A percentile compares a stretch with the other conserved stretches of the same genome.
phyloP scores from a whole-genome alignment of 2,329 filamentous ascomycete genomes.

The Byssothecium circinans region DNA sequence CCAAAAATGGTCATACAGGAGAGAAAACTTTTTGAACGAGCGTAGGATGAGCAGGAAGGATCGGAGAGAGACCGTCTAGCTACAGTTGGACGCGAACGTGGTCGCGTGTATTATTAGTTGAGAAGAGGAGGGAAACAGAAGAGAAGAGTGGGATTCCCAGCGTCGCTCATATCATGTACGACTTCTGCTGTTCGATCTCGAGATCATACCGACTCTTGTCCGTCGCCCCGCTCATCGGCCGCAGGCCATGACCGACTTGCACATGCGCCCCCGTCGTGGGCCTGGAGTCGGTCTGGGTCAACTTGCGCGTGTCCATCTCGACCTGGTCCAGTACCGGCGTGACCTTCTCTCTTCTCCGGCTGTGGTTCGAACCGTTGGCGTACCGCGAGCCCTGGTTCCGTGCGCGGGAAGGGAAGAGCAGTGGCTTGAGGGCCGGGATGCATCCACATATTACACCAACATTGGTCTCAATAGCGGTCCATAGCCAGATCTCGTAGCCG shows the following conservation, averaged over 20 bases:
- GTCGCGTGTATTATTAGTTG: constrained; percentile 18
- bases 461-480: constrained; percentile 49
- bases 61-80: constrained; percentile 16
- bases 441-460: constrained; percentile 50
- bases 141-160: constrained; percentile 12
- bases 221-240: constrained; percentile 39
- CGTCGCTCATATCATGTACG: constrained; percentile 37
- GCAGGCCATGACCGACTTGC: constrained; percentile 20
- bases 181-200: constrained; percentile 41
- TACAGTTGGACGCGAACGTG: constrained; percentile 17
- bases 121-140: constrained; percentile 9
- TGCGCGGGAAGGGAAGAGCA: constrained; percentile 41
- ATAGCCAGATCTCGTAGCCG: constrained; percentile 47
- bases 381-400: constrained; percentile 32
- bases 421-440: constrained; percentile 48
- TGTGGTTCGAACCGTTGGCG: constrained; percentile 34
- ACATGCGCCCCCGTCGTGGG: constrained; percentile 22
- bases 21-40: constrained; percentile 10
- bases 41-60: constrained; percentile 16
- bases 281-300: constrained; percentile 30
- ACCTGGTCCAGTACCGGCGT: constrained; percentile 37
- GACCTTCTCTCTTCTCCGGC: constrained; percentile 34
- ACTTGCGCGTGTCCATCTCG: constrained; percentile 37
- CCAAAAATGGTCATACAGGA: constrained; percentile 17
- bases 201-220: constrained; percentile 39